Evolutionary conservation across 805 yeast species (phyloP).

Genomic region (Wickerhamiella qilinensis): DNA sequence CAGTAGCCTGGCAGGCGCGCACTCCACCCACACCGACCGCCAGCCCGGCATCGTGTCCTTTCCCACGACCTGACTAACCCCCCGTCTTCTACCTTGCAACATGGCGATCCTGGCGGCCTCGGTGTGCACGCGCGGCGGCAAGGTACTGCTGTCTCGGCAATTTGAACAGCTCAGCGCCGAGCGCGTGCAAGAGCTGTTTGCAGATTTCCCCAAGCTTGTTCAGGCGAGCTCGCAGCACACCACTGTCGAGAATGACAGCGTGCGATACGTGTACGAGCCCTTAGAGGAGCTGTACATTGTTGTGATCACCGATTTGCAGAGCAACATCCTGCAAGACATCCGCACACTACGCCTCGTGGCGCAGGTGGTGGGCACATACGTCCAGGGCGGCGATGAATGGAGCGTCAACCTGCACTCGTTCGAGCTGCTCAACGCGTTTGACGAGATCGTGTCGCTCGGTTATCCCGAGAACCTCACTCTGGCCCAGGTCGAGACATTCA

Average conservation of each 20-base stretch:
- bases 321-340: constrained; percentile 87
- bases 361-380: constrained; percentile 60
- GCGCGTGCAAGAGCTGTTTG: constrained; percentile 68
- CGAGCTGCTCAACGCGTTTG: constrained; percentile 81
- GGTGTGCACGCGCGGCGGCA: constrained; percentile 85
- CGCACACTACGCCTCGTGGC: constrained; percentile 78
- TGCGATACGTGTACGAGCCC: constrained; percentile 90
- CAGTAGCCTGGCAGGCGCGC: no score
- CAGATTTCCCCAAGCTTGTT: constrained; percentile 70
- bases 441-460: constrained; percentile 81
- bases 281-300: constrained; percentile 86
- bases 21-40: no score
- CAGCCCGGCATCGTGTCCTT: not conserved
- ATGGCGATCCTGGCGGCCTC: constrained; percentile 57
- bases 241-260: constrained; percentile 80
- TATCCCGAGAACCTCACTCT: constrained; percentile 74
- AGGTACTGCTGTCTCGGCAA: constrained; percentile 81
- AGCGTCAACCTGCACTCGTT: constrained; percentile 76
- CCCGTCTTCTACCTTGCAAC: not conserved
- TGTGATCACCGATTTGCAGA: constrained; percentile 74
- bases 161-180: constrained; percentile 74
- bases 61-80: not conserved
- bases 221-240: constrained; percentile 71
- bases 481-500: constrained; percentile 69
- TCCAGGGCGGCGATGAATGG: constrained; percentile 59